Evolutionary conservation across 164 flowering plant genomes (phyloP), one percentile per base, ranked within the genome.

Genomic region (Macadamia integrifolia): DNA sequence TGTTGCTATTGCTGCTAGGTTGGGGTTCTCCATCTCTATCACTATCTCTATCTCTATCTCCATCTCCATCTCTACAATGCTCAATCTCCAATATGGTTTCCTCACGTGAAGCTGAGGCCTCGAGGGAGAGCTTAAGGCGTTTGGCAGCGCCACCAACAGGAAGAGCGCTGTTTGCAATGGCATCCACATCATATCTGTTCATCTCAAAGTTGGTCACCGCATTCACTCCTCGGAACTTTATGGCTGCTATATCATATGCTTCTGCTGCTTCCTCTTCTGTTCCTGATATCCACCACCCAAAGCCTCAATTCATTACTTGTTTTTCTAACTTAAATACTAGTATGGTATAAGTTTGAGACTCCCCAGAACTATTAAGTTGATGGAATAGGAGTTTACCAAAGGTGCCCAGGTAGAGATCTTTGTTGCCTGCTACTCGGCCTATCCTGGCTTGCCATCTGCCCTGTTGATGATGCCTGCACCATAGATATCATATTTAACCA

Each of bases 361-460:
- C 40, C 40, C 40, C 40, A 35, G 40, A 35, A 35, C 40, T 35
- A 5, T 2, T 35, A 35, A 35, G 40, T 35, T 2, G 40, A 35
- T 23, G 23, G 23, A 23, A 23, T 23, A 23, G 23, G 23, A 35
- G 3, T 5, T 35, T 35, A 91, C 97, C 91, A 75, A 91, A 91
- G 31, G 97, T 91, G 10, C 97, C 97, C 9, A 91, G 88, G 72
- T 91, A 91, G 9, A 91, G 84, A 70, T 91, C 97, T 65, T 91
- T 91, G 77, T 91, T 91, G 15, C 97, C 97, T 0, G 97, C 94
- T 58, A 91, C 94, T 48, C 97, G 90, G 14, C 97, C 97, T 0
- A 91, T 91, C 73, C 97, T 85, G 17, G 97, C 97, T 75, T 91
- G 97, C 97, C 97, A 91, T 42, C 97, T 82, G 10, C 97, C 97